phyloP scores from a whole-genome alignment of 352 stramenopile species.

The Pythium chondricola region DNA sequence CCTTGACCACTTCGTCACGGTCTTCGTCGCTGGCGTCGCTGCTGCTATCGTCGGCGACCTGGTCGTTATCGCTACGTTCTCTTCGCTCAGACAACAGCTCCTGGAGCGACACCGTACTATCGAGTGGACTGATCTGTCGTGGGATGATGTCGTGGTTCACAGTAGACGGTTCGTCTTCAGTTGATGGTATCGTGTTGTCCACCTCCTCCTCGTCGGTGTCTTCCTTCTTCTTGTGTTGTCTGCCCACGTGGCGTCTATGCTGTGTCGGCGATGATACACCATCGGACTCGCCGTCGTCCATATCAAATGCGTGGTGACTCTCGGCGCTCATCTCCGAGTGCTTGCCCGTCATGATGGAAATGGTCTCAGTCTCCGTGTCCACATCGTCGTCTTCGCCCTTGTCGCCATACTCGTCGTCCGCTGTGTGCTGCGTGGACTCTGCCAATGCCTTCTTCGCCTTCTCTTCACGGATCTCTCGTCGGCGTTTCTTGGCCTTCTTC shows the following conservation, averaged over 20 bases:
- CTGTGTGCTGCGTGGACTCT: constrained; percentile 1
- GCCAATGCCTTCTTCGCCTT: constrained; percentile 4
- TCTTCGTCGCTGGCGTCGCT: constrained; percentile 10
- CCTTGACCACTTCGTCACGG: constrained; percentile 31
- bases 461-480: constrained; percentile 13
- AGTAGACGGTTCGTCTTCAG: not conserved
- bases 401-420: constrained; percentile 2
- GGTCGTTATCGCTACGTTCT: constrained; percentile 11
- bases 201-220: constrained; percentile 4
- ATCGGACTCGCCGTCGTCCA: not conserved
- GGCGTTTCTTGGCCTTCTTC: constrained; percentile 29
- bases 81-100: constrained; percentile 24
- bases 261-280: constrained; percentile 13
- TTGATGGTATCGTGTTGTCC: not conserved
- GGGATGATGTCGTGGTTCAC: constrained; percentile 15
- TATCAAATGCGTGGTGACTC: not conserved
- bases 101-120: constrained; percentile 47
- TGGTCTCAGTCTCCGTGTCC: constrained; percentile 33
- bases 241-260: constrained; percentile 15
- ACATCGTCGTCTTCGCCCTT: constrained; percentile 17
- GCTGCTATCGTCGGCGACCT: constrained; percentile 3
- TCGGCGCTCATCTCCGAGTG: constrained; percentile 5
- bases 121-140: constrained; percentile 38
- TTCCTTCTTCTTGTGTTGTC: constrained; percentile 15
- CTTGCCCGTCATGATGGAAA: constrained; percentile 22